Base-by-base conservation (phyloP, 768 basidiomycete genomes). In the Termitomyces sp. region DNA sequence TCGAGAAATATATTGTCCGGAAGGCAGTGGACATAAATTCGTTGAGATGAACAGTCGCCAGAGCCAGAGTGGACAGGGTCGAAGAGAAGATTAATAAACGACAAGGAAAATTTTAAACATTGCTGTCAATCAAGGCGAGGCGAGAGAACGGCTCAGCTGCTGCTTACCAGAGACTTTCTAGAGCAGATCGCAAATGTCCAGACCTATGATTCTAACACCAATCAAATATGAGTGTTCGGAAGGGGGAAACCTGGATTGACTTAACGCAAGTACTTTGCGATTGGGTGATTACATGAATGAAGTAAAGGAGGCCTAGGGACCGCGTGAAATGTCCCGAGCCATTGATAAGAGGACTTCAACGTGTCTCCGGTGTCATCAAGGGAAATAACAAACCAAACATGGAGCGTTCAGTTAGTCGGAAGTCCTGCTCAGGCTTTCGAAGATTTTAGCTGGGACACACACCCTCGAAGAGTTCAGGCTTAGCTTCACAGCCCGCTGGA, bases 281-380 rank as follows among this genome's bases (percentile, higher is more conserved):
- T 95, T 96, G 1, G 97, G 96, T 0, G 96, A 98, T 4, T 55
- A 98, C 82, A 66, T 90, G 89, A 0, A 82, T 83, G 73, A 98
- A 98, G n/a, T n/a, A n/a, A n/a, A n/a, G n/a, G n/a, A n/a, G n/a
- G n/a, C n/a, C n/a, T n/a, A n/a, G 3, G 97, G 97, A 0, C 96
- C 96, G 38, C 90, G 84, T 9, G 88, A 87, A 9, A 98, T 77
- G 94, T 58, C 95, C 82, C 4, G 91, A 95, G 54, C 92, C 88
- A 39, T 89, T 94, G 45, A 90, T n/a, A n/a, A n/a, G n/a, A n/a
- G n/a, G n/a, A n/a, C n/a, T n/a, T n/a, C n/a, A n/a, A n/a, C n/a
- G n/a, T n/a, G n/a, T n/a, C n/a, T n/a, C n/a, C n/a, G n/a, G n/a
- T n/a, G n/a, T n/a, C 80, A 68, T 96, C 94, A 0, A 95, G 94